Conservation (phyloP, 495 filamentous ascomycete species). For the Staphylotrichum longicolle region DNA sequence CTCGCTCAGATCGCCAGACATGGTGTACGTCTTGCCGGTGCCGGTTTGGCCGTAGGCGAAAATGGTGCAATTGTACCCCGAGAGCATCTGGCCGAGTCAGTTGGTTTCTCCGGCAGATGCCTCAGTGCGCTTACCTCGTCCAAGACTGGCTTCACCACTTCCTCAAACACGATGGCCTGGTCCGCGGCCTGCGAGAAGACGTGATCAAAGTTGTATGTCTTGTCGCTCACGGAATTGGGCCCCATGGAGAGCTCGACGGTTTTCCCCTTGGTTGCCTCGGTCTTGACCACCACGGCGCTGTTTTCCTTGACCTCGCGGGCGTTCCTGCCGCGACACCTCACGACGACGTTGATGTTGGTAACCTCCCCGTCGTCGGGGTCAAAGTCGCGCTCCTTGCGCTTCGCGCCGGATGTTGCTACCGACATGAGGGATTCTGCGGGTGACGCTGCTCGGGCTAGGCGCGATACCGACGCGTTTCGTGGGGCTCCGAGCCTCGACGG, state of each 20-base stretch:
- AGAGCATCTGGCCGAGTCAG: slow-evolving; percentile 66
- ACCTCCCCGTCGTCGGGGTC: slow-evolving; percentile 71
- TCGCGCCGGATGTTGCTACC: slow-evolving; percentile 53
- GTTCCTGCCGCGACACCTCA: slow-evolving; percentile 88
- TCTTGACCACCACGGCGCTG: slow-evolving; percentile 83
- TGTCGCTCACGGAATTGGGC: slow-evolving; percentile 86
- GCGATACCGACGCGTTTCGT: slow-evolving; percentile 30
- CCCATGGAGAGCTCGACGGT: slow-evolving; percentile 88
- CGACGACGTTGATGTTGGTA: slow-evolving; percentile 96
- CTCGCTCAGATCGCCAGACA: slow-evolving; percentile 96
- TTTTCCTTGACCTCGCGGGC: slow-evolving; percentile 91
- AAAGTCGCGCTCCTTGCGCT: slow-evolving; percentile 81
- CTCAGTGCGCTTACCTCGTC: slow-evolving; percentile 66
- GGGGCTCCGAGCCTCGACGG: slow-evolving; percentile 16
- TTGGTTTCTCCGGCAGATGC: not conserved
- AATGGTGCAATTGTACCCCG: slow-evolving; percentile 97
- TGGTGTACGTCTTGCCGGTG: slow-evolving; percentile 98
- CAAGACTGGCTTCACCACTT: slow-evolving; percentile 85
- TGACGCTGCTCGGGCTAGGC: slow-evolving; percentile 50
- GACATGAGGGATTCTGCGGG: slow-evolving; percentile 64
- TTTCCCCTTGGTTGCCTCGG: slow-evolving; percentile 81
- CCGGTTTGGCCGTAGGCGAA: slow-evolving; percentile 98
- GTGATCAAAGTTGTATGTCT: slow-evolving; percentile 93
- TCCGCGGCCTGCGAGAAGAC: slow-evolving; percentile 96
- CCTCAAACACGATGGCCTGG: slow-evolving; percentile 87